Conservation (phyloP, 106 monocot genomes). For the Amphibolis antarctica region DNA sequence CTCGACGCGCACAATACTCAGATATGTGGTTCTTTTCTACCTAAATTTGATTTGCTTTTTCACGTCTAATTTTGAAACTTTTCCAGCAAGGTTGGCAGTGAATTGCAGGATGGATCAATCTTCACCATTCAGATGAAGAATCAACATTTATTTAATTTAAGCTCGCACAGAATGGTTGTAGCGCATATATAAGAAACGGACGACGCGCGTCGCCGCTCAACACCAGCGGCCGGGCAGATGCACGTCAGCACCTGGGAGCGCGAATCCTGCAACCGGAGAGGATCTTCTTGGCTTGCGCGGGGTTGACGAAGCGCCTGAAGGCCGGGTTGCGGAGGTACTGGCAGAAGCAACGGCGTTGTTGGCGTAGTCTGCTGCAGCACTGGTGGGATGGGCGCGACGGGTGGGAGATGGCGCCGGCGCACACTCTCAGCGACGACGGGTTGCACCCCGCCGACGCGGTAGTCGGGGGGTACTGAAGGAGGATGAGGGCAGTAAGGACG, state of each 20-base stretch:
- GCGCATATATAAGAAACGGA: too few species aligned
- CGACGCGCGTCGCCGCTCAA: too few species aligned
- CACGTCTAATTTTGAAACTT: too few species aligned
- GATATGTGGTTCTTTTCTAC: too few species aligned
- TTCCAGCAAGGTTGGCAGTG: too few species aligned
- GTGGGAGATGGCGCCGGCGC: background rate
- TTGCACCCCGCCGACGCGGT: background rate
- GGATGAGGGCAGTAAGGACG: background rate
- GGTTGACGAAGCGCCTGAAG: background rate
- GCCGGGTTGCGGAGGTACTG: background rate
- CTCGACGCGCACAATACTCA: too few species aligned
- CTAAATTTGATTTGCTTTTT: too few species aligned
- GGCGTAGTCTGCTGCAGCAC: background rate
- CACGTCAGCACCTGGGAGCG: background rate
- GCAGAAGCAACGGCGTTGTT: slow-evolving; percentile 5
- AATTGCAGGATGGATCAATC: too few species aligned
- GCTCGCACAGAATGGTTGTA: too few species aligned
- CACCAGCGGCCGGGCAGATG: too few species aligned
- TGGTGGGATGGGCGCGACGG: background rate
- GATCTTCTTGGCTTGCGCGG: background rate
- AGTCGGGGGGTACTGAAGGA: background rate
- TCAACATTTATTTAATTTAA: too few species aligned
- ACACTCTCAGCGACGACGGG: background rate
- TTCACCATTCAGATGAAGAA: too few species aligned
- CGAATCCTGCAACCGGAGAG: background rate